Evolutionary conservation across 768 basidiomycete species (phyloP).

Genomic region (Pisolithus albus): DNA sequence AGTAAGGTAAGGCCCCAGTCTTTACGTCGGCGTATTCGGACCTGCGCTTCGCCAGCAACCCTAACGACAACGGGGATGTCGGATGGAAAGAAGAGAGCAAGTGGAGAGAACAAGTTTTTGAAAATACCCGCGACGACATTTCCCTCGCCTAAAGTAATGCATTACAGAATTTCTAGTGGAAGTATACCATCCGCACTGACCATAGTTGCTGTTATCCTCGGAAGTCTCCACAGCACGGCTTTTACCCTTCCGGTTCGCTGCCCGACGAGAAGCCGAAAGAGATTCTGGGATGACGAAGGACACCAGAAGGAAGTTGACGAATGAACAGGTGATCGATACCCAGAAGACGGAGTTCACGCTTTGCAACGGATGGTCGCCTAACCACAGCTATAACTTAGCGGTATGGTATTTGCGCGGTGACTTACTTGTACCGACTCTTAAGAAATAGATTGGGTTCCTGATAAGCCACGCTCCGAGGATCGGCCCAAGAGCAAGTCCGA

Average conservation of each 20-base stretch:
- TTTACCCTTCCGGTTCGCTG: conserved; percentile 25
- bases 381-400: conserved; percentile 6
- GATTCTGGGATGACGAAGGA: conserved; percentile 58
- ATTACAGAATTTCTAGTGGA: neutral
- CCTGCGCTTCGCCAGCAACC: conserved; percentile 48
- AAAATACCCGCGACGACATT: conserved; percentile 22
- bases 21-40: conserved; percentile 45
- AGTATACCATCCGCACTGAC: conserved; percentile 11
- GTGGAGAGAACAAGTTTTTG: conserved; percentile 50
- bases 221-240: conserved; percentile 17
- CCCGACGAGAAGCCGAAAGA: conserved; percentile 26
- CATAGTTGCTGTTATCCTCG: neutral
- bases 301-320: conserved; percentile 52
- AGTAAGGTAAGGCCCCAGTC: conserved; percentile 75
- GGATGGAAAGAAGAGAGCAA: conserved; percentile 63
- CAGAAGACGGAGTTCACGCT: conserved; percentile 49
- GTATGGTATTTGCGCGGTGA: neutral
- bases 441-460: conserved; percentile 32
- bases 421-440: conserved; percentile 22
- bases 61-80: conserved; percentile 35
- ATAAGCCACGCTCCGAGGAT: conserved; percentile 54
- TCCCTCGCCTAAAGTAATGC: neutral
- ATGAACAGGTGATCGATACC: conserved; percentile 37
- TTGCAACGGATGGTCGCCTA: conserved; percentile 28
- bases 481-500: conserved; percentile 76